Conservation (phyloP, 768 basidiomycete species). For the Plicaturopsis crispa region DNA sequence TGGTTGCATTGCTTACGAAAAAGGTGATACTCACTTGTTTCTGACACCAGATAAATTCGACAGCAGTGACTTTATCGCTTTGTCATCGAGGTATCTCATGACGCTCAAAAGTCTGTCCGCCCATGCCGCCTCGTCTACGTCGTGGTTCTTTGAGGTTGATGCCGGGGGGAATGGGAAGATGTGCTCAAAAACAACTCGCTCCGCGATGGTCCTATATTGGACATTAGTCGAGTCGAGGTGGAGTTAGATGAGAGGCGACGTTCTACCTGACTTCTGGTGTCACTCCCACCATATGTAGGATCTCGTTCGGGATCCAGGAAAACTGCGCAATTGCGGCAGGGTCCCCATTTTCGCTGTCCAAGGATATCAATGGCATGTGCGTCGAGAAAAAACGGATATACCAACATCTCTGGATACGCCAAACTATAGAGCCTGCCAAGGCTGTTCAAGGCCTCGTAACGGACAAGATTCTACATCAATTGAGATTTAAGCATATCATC, state of each 20-base stretch:
- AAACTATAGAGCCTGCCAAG: slow-evolving; percentile 73
- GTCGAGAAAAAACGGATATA: slow-evolving; percentile 5
- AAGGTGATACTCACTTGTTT: slow-evolving; percentile 47
- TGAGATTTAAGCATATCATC: too few species aligned
- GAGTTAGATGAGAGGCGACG: neutral
- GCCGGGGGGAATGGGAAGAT: slow-evolving; percentile 72
- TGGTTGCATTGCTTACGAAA: too few species aligned
- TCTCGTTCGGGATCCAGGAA: slow-evolving; percentile 82
- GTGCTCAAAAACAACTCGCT: slow-evolving; percentile 62
- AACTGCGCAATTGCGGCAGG: slow-evolving; percentile 69
- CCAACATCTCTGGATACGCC: slow-evolving; percentile 88
- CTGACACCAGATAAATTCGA: slow-evolving; percentile 59
- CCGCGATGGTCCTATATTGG: slow-evolving; percentile 44
- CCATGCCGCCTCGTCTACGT: slow-evolving; percentile 78
- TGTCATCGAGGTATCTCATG: slow-evolving; percentile 58
- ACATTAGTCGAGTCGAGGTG: slow-evolving; percentile 1
- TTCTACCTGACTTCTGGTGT: slow-evolving; percentile 53
- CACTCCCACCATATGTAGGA: slow-evolving; percentile 50
- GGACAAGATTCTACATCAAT: slow-evolving; percentile 47
- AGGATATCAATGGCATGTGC: slow-evolving; percentile 3
- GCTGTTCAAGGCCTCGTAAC: slow-evolving; percentile 67
- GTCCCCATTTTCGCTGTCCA: slow-evolving; percentile 70
- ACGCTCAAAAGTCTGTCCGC: slow-evolving; percentile 73
- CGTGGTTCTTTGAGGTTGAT: slow-evolving; percentile 34
- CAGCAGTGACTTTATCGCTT: slow-evolving; percentile 47